phyloP scores from a whole-genome alignment of 768 basidiomycete genomes.

The Aureoboletus auriporus region DNA sequence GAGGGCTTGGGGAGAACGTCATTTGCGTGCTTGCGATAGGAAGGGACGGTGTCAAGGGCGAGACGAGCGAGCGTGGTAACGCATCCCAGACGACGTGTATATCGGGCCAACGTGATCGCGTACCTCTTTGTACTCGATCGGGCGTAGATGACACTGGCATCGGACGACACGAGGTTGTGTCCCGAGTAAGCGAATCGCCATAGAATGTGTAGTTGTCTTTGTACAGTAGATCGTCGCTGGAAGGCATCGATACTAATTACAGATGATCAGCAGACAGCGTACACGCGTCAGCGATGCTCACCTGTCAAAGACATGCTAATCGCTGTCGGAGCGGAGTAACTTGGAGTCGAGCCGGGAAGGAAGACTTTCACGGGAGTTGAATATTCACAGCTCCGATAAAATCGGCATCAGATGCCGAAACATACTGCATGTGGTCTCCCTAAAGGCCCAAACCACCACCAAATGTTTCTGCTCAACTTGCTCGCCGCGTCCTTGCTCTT shows the following conservation, averaged over 20 bases:
- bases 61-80: slow-evolving; percentile 7
- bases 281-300: not conserved
- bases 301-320: slow-evolving; percentile 15
- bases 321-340: not conserved
- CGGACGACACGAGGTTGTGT: not conserved
- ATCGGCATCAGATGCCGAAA: slow-evolving; percentile 22
- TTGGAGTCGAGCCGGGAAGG: not conserved
- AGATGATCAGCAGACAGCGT: not conserved
- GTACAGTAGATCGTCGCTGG: slow-evolving; percentile 5
- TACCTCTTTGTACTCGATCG: slow-evolving; percentile 1
- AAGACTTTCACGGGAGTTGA: slow-evolving; percentile 11
- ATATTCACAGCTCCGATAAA: slow-evolving; percentile 11
- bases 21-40: slow-evolving; percentile 6
- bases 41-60: slow-evolving; percentile 12
- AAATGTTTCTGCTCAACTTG: slow-evolving; percentile 22
- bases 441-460: not conserved
- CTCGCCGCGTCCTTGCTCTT: slow-evolving; percentile 24
- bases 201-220: slow-evolving; percentile 6
- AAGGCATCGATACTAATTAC: not conserved
- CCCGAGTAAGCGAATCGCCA: slow-evolving; percentile 1
- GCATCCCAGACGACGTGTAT: not conserved
- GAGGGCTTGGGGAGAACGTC: slow-evolving; percentile 27
- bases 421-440: not conserved
- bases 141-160: slow-evolving; percentile 16
- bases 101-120: not conserved